These are phyloP conservation scores for Elaeis oleifera DNA, from an alignment of 202 grass and related monocot species.

Conservation along the genomic window DNA sequence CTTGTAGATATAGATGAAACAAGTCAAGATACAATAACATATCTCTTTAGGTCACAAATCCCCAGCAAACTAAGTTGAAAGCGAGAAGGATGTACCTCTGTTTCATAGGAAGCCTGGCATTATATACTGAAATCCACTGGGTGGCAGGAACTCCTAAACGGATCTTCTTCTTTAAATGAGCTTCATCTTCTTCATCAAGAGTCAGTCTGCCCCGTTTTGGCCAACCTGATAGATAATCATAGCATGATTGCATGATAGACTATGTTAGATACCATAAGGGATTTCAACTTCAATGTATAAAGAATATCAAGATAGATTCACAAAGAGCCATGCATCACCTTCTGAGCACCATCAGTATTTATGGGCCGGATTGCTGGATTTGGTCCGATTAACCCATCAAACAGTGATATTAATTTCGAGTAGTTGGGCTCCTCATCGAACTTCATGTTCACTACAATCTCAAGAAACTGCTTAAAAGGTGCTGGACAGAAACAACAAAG, in stretches of 20 bases:
- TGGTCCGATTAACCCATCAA: conserved; percentile 68
- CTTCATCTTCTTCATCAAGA: conserved; percentile 45
- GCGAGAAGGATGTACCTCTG: conserved; percentile 34
- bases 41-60: conserved; percentile 6
- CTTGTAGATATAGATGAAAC: too few species aligned
- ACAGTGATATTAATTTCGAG: conserved; percentile 68
- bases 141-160: conserved; percentile 55
- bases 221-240: conserved; percentile 51
- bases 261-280: neutral
- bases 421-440: conserved; percentile 95
- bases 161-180: conserved; percentile 57
- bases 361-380: conserved; percentile 70
- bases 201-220: conserved; percentile 57
- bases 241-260: neutral
- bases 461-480: conserved; percentile 69
- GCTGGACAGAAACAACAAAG: conserved; percentile 63
- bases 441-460: conserved; percentile 75
- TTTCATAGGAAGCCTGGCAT: conserved; percentile 69
- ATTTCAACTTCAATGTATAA: neutral
- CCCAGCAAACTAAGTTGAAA: conserved; percentile 9
- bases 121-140: conserved; percentile 91
- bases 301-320: conserved; percentile 11
- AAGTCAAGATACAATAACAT: neutral
- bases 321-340: conserved; percentile 27
- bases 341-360: conserved; percentile 71